These are phyloP conservation scores for Echinosophora koreensis DNA, from an alignment of 306 rosid species.

Conservation along the genomic window DNA sequence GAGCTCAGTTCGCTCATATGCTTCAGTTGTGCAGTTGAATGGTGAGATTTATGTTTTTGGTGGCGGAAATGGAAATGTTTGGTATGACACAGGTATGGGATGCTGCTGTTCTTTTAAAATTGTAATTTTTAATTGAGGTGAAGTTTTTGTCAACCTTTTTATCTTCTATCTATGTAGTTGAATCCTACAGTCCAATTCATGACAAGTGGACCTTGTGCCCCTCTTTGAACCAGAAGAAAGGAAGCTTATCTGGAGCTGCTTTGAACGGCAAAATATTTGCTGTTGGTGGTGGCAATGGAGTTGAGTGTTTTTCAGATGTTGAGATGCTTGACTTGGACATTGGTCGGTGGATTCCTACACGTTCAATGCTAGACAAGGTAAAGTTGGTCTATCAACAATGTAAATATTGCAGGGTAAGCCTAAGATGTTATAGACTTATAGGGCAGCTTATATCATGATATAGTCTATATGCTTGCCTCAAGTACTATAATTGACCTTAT, in stretches of 20 bases:
- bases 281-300: constrained; percentile 89
- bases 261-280: constrained; percentile 71
- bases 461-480: constrained; percentile 3
- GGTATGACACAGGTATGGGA: constrained; percentile 84
- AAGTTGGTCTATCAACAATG: constrained; percentile 18
- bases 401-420: constrained; percentile 29
- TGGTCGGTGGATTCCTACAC: constrained; percentile 80
- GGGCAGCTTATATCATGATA: constrained; percentile 19
- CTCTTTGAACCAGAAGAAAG: constrained; percentile 70
- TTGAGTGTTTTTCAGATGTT: constrained; percentile 68
- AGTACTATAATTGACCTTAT: background rate
- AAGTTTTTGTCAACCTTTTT: constrained; percentile 31
- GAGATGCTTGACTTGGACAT: constrained; percentile 93
- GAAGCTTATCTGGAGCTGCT: constrained; percentile 84
- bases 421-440: background rate
- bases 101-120: constrained; percentile 33
- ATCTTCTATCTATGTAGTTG: constrained; percentile 63
- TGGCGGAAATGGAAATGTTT: constrained; percentile 70
- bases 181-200: constrained; percentile 62
- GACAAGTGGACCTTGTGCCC: constrained; percentile 76
- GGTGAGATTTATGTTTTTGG: constrained; percentile 75
- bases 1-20: constrained; percentile 70
- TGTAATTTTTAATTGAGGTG: constrained; percentile 3
- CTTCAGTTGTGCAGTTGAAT: constrained; percentile 67
- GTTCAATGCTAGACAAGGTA: constrained; percentile 90